Evolutionary conservation across 306 rosid species (phyloP).

Genomic region (Pyrus bretschneideri): DNA sequence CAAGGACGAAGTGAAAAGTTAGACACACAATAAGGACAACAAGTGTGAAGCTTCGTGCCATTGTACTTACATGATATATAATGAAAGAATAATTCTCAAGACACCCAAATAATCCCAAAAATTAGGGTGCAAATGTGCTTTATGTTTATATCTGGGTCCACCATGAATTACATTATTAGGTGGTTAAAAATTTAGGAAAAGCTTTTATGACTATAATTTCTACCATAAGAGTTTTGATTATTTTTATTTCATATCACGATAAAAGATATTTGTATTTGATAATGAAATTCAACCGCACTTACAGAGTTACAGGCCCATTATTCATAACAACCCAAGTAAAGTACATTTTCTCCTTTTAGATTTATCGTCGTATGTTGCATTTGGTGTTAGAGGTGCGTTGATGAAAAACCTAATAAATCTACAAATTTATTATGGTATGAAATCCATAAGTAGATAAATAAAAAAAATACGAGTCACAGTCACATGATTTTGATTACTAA

Average conservation of each 20-base stretch:
- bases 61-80: background rate
- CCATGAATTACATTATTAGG: background rate
- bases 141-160: background rate
- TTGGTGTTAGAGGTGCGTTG: too few relatives aligned
- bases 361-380: too few relatives aligned
- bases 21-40: background rate
- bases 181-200: background rate
- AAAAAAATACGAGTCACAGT: too few relatives aligned
- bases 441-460: too few relatives aligned
- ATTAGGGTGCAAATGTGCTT: background rate
- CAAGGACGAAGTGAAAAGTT: background rate
- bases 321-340: too few relatives aligned
- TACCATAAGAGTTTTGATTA: background rate
- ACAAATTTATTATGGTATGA: background rate
- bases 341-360: too few relatives aligned
- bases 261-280: too few relatives aligned
- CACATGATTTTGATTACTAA: background rate
- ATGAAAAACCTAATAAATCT: too few relatives aligned
- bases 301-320: background rate
- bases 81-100: background rate
- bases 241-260: too few relatives aligned
- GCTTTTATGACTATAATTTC: too few relatives aligned
- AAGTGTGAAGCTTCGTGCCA: background rate
- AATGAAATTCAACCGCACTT: background rate
- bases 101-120: background rate